Evolutionary conservation across 2,329 filamentous ascomycete species (phyloP), one percentile per base, ranked within the genome.

Genomic region (Sporothrix mexicana): DNA sequence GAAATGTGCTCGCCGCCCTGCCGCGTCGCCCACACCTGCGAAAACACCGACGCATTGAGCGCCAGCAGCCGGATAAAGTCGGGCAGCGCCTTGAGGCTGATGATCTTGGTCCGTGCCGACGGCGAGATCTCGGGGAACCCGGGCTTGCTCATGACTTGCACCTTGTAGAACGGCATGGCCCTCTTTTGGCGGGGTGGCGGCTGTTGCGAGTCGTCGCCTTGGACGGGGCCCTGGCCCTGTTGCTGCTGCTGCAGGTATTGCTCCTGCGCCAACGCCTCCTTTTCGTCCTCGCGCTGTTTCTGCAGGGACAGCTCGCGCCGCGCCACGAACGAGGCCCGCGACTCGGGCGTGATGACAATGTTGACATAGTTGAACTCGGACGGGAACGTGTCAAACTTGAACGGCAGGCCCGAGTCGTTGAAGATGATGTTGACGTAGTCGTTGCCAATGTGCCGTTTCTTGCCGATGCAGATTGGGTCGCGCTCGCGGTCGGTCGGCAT

Each of bases 361-460:
- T 98, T 94, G 79, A 99, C 94, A 79, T 93, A 97, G 79, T 98
- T 98, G 85, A 99, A 97, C 73, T 95, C 92, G 0, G 94, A 97
- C 0, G 94, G 94, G 77, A 99, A 97, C 0, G 93, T 97, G 79
- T 97, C 90, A 79, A 97, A 97, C 71, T 88, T 88, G 83, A 97
- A 98, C 0, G 93, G 92, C 66, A 91, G 81, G n/a, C 96, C 95
- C 1, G 95, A 98, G 78, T 97, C 94, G 80, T 99, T 99, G 86
- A 97, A 99, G 73, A 99, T 92, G 77, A 99, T 97, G 80, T 97
- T 98, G 79, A 99, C 96, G 80, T 93, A 97, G 81, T 98, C 96
- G 79, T 99, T 99, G 73, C 96, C 96, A 74, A 98, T 96, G 79
- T 98, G 97, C 2, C 91, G 88, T 82, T 99, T 99, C 84, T 99